Base-by-base conservation (phyloP, 805 yeast genomes). In the Nakazawaea holstii region DNA sequence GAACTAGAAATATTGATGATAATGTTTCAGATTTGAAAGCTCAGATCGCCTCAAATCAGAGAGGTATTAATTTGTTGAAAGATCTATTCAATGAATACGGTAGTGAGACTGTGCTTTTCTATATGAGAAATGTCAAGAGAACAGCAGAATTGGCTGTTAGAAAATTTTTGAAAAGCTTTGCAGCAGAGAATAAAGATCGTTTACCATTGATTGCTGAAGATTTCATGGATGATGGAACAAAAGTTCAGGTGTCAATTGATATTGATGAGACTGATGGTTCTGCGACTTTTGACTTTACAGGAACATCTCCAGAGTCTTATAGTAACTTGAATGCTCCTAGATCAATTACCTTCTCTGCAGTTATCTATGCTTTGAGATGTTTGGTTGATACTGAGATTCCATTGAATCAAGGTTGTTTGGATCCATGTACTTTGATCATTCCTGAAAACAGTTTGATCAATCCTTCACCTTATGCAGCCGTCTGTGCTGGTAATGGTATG, bases 351-450 rank as follows among this genome's bases (percentile, higher is more conserved):
- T 72, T 66, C 54, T 69, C 77, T 15, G 77, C 78, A 14, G 76
- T 76, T 35, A 69, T 76, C 48, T 76, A 76, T 53, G 77, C 73
- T 2, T 62, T 76, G 52, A 60, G 80, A 53, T 69, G 75, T 33
- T 64, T 76, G 49, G 73, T 76, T 33, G 67, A 70, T 52, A 68
- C 66, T 50, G 76, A 76, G 49, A 76, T 78, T 49, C 83, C 83
- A 1, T 62, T 78, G 53, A 78, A 78, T 53, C 76, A 76, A 55
- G 82, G 82, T 10, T 78, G 79, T 53, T 63, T 74, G 52, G 62
- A 62, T 46, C 79, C 79, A 2, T 65, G 73, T 47, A 58, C 64
- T 28, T 66, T 73, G 43, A 57, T 57, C 11, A 50, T 55, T 33
- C 49, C 49, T 10, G 49, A 46, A 26, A 46, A 46, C 39, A 35